These are phyloP conservation scores for Candida sp. DNA, from an alignment of 1,139 yeast species.

Conservation along the genomic window DNA sequence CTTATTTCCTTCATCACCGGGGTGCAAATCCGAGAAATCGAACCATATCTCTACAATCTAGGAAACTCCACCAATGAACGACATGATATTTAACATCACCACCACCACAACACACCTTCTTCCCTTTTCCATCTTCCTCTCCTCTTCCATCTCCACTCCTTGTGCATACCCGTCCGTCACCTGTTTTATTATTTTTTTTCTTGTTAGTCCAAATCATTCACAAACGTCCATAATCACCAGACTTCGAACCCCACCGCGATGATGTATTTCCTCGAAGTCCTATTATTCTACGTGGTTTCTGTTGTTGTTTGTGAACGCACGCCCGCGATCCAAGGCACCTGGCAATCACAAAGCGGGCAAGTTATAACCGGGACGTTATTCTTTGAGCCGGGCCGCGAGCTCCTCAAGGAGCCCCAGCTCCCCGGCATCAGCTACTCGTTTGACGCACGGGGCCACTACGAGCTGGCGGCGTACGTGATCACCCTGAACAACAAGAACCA, in stretches of 20 bases:
- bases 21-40: too few species aligned
- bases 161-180: too few species aligned
- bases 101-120: too few species aligned
- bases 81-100: too few species aligned
- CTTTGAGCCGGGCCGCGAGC: conserved; percentile 33
- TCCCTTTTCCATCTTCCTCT: too few species aligned
- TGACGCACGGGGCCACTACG: conserved; percentile 32
- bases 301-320: neutral
- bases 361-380: conserved; percentile 33
- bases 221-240: too few species aligned
- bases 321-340: conserved; percentile 24
- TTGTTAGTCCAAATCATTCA: too few species aligned
- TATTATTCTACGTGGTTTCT: neutral
- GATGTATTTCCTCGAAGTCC: neutral
- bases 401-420: conserved; percentile 29
- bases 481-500: conserved; percentile 26
- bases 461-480: conserved; percentile 32
- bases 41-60: too few species aligned
- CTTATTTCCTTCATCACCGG: too few species aligned
- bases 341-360: conserved; percentile 29
- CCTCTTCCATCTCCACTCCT: too few species aligned
- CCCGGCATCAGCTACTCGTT: conserved; percentile 38
- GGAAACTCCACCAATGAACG: too few species aligned
- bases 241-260: neutral
- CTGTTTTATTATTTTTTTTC: too few species aligned